Conservation (phyloP, 1,284 basidiomycete genomes). For the Ceraceosorus bombacis region DNA sequence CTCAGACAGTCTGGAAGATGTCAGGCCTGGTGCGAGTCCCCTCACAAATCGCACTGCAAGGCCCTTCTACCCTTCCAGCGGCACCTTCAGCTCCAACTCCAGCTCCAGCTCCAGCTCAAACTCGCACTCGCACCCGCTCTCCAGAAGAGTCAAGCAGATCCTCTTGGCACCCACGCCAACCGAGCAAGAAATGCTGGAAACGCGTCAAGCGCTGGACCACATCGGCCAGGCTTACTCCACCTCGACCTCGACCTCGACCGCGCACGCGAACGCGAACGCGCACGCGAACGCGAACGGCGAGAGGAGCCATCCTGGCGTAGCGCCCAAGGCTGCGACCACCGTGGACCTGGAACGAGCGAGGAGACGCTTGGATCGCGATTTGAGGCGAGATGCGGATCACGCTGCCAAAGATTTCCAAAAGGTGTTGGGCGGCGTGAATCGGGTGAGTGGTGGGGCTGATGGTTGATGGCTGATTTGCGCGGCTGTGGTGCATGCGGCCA, state of each 20-base stretch:
- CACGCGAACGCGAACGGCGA: background rate
- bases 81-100: background rate
- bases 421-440: background rate
- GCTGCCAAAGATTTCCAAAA: background rate
- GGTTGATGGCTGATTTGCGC: too few relatives aligned
- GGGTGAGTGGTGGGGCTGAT: background rate
- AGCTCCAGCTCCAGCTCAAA: background rate
- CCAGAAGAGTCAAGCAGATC: background rate
- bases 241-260: background rate
- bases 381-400: background rate
- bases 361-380: background rate
- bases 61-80: too few relatives aligned
- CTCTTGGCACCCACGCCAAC: background rate
- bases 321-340: background rate
- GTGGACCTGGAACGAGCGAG: background rate
- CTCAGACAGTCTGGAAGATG: too few relatives aligned
- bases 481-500: too few relatives aligned
- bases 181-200: conserved; percentile 12
- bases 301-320: too few relatives aligned
- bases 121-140: background rate
- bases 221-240: background rate
- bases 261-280: too few relatives aligned
- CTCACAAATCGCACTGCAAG: too few relatives aligned
- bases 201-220: conserved; percentile 20
- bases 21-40: too few relatives aligned